Base-by-base conservation (phyloP, 176 grass and related monocot genomes). In the Saccharum officinarum region DNA sequence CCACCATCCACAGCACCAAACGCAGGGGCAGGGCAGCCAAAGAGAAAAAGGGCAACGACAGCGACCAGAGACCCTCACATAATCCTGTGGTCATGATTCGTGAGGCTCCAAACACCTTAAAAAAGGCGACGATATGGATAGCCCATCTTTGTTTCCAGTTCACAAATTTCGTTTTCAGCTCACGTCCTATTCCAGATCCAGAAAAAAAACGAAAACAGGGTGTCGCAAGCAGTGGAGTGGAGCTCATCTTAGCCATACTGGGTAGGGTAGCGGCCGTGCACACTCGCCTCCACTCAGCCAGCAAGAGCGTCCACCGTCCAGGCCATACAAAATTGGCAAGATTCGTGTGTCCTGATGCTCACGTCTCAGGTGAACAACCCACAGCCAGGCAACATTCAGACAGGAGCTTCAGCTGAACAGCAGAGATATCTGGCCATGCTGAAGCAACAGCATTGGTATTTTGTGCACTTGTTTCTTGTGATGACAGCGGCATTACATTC, bases 61-160 rank as follows among this genome's bases (percentile, higher is more conserved):
- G 31, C 2, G 18, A 69, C 55, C 33, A 18, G 18, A 57, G 52
- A 7, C 6, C 10, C 42, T 72, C 74, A 38, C 44, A 13, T 42
- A n/a, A 82, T 71, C 49, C 50, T 63, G 15, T 61, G 5, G 4
- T 49, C 46, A 16, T 1, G 41, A 71, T 1, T 44, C 38, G 6
- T 75, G 69, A 64, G 78, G 87, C 49, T 69, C 62, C 16, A 65
- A 75, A 42, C 55, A 80, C 77, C 80, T 75, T 67, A 33, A 81
- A 87, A 57, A 67, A 62, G 33, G 77, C 0, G 77, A 79, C 28
- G 63, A 22, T 47, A 63, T 20, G 70, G 82, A 88, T 86, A 92
- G 67, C 67, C 2, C 47, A 49, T 83, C 55, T 44, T 39, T 25
- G 60, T 20, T 81, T 71, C 25, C 36, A 3, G 57, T 39, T 38